Base-by-base conservation (phyloP, 176 grass and related monocot species). In the Oryza glumipatula region DNA sequence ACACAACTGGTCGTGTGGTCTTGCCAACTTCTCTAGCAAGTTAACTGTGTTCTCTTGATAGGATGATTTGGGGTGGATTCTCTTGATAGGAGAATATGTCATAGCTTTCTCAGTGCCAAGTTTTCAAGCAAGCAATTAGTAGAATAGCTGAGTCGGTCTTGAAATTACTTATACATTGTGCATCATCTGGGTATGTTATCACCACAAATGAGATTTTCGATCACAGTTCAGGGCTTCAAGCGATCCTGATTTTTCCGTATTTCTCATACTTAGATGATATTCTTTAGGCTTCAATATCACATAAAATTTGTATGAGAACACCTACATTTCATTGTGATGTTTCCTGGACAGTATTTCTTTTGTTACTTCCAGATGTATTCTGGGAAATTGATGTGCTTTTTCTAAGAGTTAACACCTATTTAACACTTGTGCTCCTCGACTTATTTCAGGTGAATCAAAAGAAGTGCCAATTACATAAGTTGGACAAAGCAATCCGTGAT, bases 401-500 rank as follows among this genome's bases (percentile, higher is more conserved):
- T 23, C n/a, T 58, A 58, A 11, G 8, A 63, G n/a, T 23, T 63
- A 63, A 63, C 58, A 63, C 21, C 36, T 87, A 39, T 72, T 74
- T 43, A 26, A 68, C 13, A 77, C 65, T 45, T 63, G 21, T 45
- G 79, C 13, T 56, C 78, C 72, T 82, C 19, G 19, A 30, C 47
- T 69, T 76, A 67, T 87, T 77, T 87, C 76, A 95, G 93, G 82
- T 76, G 73, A 73, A 80, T 51, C 88, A 83, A 41, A 92, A 79
- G 70, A 95, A 88, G 69, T 85, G 58, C 44, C 76, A 80, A 68
- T 69, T 95, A 80, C 71, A 52, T 41, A 92, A 88, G 26, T 75
- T 88, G 68, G 93, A 95, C 44, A 71, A 88, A 79, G 88, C 82
- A 46, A 87, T 92, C 64, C 74, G 78, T 75, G 67, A 82, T 84